Evolutionary conservation across 2,329 filamentous ascomycete genomes (phyloP), one percentile per base, ranked within the genome.

Genomic region (Chaetomium sp.): DNA sequence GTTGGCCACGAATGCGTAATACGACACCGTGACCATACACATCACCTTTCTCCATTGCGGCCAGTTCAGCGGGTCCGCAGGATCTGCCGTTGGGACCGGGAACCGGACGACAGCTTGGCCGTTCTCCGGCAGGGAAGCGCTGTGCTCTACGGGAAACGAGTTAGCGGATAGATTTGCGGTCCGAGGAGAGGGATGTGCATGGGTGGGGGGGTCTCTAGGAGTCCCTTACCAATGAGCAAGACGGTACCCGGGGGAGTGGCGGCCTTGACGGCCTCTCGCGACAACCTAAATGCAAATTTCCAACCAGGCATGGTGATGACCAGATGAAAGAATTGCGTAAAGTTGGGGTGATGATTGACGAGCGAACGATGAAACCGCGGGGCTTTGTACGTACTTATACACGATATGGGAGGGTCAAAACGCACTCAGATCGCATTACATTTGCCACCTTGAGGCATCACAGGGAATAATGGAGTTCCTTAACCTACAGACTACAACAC

Each of bases 21-120:
- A 33, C 0, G 75, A 72, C 2, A 70, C 71, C 1, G 71, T 67
- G 6, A 69, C 2, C 13, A 79, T 65, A 0, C 74, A 69, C 1
- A 68, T 64, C 0, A 71, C 19, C 62, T 78, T 79, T 4, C 73
- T 70, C 75, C 75, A 77, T 0, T 55, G 42, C 0, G 72, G 55
- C 68, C 74, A 77, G 62, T 77, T 78, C 16, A 79, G 67, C 1
- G 77, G 77, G 57, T 79, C 77, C 6, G 70, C 70, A 5, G 77
- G 76, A 50, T 78, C 75, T 0, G 70, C 49, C 0, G 72, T 71
- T 0, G 74, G 73, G 9, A 66, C 33, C 1, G 74, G 74, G 55
- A 66, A 70, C 27, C 67, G 65, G 19, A 68, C 61, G 38, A 73
- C 53, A 13, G 50, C 42, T 21, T 70, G 63, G 47, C 65, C 62